Conservation (phyloP, 202 grass and related monocot species). For the Bolboschoenoplectus hybrid region DNA sequence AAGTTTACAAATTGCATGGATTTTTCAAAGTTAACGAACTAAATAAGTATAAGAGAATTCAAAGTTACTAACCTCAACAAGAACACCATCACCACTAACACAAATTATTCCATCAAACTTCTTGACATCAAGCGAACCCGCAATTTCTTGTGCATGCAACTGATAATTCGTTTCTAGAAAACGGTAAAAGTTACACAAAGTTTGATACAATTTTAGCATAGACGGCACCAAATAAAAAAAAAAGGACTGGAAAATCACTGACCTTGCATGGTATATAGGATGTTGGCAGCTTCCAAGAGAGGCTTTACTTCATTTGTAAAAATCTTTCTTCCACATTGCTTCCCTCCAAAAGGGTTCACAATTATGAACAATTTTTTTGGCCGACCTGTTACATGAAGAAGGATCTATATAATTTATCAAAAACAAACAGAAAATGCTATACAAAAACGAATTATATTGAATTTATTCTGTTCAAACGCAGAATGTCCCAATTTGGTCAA, state of each 20-base stretch:
- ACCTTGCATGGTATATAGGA: slow-evolving; percentile 87
- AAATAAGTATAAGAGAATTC: not conserved
- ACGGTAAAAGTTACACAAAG: slow-evolving; percentile 39
- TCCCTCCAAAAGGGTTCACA: slow-evolving; percentile 95
- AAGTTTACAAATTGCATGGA: not conserved
- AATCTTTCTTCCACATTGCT: slow-evolving; percentile 60
- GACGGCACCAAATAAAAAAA: slow-evolving; percentile 4
- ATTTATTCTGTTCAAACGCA: not conserved
- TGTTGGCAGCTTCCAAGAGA: slow-evolving; percentile 70
- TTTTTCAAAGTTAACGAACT: slow-evolving; percentile 3
- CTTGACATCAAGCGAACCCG: slow-evolving; percentile 67
- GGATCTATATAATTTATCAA: not conserved
- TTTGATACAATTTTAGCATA: slow-evolving; percentile 39
- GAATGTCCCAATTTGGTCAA: slow-evolving; percentile 1
- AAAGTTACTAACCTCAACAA: slow-evolving; percentile 82
- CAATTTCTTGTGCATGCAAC: slow-evolving; percentile 88
- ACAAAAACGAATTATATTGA: not conserved
- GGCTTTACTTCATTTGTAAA: slow-evolving; percentile 71
- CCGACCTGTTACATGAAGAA: slow-evolving; percentile 52
- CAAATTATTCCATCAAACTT: slow-evolving; percentile 93
- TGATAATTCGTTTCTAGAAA: slow-evolving; percentile 78
- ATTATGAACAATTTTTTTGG: slow-evolving; percentile 86
- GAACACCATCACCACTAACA: slow-evolving; percentile 91
- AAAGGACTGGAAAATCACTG: slow-evolving; percentile 29
- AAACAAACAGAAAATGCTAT: not conserved